These are phyloP conservation scores for Coniella vitis DNA, from an alignment of 2,329 filamentous ascomycete species.

Conservation along the genomic window DNA sequence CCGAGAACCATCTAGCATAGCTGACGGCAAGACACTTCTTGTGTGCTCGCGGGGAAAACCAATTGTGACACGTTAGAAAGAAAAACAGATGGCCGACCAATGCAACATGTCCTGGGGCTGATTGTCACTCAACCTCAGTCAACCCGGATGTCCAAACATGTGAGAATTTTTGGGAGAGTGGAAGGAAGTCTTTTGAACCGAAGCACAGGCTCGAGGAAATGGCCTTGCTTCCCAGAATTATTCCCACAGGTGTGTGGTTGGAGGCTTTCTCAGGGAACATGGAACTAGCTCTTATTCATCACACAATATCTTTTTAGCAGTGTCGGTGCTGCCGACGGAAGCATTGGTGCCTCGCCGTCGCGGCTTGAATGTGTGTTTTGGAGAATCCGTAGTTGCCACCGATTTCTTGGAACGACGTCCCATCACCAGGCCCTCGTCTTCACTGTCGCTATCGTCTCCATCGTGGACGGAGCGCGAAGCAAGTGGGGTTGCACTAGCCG, in stretches of 20 bases:
- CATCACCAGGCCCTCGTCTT: conserved; percentile 43
- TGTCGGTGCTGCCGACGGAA: conserved; percentile 56
- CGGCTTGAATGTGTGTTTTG: conserved; percentile 28
- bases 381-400: conserved; percentile 9
- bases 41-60: conserved; percentile 5
- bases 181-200: background rate
- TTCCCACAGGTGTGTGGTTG: background rate
- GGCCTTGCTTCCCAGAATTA: background rate
- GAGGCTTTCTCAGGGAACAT: background rate
- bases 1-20: background rate
- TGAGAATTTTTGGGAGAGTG: background rate
- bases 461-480: conserved; percentile 24
- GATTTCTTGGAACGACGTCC: conserved; percentile 13
- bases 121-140: background rate
- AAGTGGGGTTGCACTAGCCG: conserved; percentile 15
- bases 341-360: conserved; percentile 53
- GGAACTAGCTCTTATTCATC: conserved; percentile 21
- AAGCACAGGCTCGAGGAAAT: background rate
- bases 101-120: conserved; percentile 7
- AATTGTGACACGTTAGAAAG: background rate
- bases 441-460: conserved; percentile 47
- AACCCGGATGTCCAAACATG: background rate
- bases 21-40: background rate
- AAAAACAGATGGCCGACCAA: conserved; percentile 13
- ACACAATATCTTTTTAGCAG: conserved; percentile 50